Conservation (phyloP, 306 rosid genomes). For the Rosa chinensis region DNA sequence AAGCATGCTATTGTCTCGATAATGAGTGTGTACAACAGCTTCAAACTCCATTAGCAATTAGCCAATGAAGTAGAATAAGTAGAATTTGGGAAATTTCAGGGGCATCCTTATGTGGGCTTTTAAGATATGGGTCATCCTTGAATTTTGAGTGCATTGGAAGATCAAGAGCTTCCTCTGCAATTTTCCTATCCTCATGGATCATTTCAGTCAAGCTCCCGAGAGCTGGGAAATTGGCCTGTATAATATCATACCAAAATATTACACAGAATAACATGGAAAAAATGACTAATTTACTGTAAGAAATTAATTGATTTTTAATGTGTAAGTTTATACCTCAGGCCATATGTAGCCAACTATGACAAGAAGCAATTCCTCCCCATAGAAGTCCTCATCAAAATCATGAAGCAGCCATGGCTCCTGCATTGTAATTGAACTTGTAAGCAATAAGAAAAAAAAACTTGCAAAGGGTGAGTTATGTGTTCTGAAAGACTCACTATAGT, state of each 20-base stretch:
- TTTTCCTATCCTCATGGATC: slow-evolving; percentile 72
- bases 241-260: slow-evolving; percentile 23
- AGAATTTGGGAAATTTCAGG: not conserved
- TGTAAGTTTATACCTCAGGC: slow-evolving; percentile 60
- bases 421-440: slow-evolving; percentile 18
- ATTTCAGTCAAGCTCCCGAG: slow-evolving; percentile 72
- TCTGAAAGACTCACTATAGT: slow-evolving; percentile 59
- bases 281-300: slow-evolving; percentile 3
- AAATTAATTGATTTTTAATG: not conserved
- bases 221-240: slow-evolving; percentile 76
- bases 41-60: not conserved
- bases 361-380: slow-evolving; percentile 76
- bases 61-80: not conserved
- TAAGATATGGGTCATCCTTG: slow-evolving; percentile 60
- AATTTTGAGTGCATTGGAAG: slow-evolving; percentile 72
- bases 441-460: slow-evolving; percentile 17
- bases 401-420: slow-evolving; percentile 98
- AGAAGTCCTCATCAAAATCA: slow-evolving; percentile 70
- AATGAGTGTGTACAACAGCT: not conserved
- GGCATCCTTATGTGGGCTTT: slow-evolving; percentile 20
- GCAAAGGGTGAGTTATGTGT: slow-evolving; percentile 13
- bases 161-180: slow-evolving; percentile 82
- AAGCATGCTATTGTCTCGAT: not conserved
- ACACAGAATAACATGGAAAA: slow-evolving; percentile 10
- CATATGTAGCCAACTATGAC: slow-evolving; percentile 89